These are phyloP conservation scores for Hirschfeldia incana DNA, from an alignment of 345 rosid genomes.

Conservation along the genomic window DNA sequence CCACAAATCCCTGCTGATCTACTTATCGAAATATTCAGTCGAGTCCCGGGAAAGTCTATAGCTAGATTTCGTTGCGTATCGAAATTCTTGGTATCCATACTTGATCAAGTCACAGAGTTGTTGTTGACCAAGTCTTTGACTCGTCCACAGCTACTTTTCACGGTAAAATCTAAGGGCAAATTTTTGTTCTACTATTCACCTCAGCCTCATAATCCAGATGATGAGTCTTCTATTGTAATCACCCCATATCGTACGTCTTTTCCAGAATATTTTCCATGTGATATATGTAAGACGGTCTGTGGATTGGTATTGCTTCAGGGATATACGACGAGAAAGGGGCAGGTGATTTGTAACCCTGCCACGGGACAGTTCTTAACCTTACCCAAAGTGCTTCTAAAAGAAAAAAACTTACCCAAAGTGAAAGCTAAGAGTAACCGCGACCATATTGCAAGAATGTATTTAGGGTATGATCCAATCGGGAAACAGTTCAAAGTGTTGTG, in stretches of 20 bases:
- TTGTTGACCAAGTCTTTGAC: not conserved
- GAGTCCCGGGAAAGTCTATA: not conserved
- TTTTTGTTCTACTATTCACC: not conserved
- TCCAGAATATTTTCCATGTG: not conserved
- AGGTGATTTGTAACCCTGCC: not conserved
- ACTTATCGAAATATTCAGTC: not conserved
- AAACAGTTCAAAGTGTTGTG: conserved; percentile 11
- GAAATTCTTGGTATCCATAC: not conserved
- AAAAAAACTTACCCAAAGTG: too few species aligned
- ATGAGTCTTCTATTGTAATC: not conserved
- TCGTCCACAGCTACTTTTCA: not conserved
- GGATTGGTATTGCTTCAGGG: not conserved
- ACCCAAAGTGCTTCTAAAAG: too few species aligned
- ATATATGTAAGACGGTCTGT: not conserved
- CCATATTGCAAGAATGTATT: not conserved
- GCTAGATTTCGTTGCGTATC: not conserved
- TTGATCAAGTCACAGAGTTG: not conserved
- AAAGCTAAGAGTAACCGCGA: too few species aligned
- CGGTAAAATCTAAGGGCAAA: not conserved
- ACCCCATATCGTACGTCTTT: not conserved
- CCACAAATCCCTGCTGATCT: not conserved
- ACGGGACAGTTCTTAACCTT: not conserved
- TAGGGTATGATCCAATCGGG: not conserved
- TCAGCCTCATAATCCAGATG: not conserved
- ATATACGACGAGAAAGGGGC: not conserved